Percentiles rank a stretch among this genome's conserved stretches.
phyloP scores from a whole-genome alignment of 83 land plant genomes.

The Diphasiastrum complanatum region DNA sequence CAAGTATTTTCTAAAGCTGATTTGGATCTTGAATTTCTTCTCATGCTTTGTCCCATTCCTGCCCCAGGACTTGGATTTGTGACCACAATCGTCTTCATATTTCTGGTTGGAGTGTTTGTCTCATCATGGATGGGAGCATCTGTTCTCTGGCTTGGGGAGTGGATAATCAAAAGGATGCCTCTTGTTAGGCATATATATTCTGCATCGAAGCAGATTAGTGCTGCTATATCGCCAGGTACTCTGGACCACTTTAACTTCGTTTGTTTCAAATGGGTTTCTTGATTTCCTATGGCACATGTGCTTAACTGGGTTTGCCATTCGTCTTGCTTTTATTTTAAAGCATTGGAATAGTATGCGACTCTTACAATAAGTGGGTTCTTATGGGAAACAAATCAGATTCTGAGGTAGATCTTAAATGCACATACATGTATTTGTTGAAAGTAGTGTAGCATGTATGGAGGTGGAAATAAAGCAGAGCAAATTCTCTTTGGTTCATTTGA shows the following conservation, averaged over 20 bases:
- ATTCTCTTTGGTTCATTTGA: too few species aligned
- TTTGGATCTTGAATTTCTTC: not conserved
- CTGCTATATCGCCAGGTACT: slow-evolving; percentile 87
- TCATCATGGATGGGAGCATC: slow-evolving; percentile 91
- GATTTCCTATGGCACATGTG: too few species aligned
- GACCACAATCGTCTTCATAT: slow-evolving; percentile 74
- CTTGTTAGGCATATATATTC: slow-evolving; percentile 80
- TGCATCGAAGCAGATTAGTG: slow-evolving; percentile 88
- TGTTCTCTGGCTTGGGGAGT: slow-evolving; percentile 73
- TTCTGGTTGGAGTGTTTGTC: slow-evolving; percentile 77
- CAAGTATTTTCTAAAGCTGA: not conserved
- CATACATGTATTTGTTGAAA: too few species aligned
- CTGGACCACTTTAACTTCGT: not conserved
- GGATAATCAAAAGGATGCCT: slow-evolving; percentile 85
- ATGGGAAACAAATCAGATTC: too few species aligned
- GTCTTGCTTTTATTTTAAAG: too few species aligned
- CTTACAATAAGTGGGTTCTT: too few species aligned
- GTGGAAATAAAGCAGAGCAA: too few species aligned
- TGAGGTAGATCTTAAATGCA: too few species aligned
- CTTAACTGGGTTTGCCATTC: too few species aligned
- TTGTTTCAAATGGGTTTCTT: not conserved
- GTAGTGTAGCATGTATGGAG: too few species aligned
- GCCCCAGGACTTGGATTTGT: slow-evolving; percentile 79
- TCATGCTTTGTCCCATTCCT: slow-evolving; percentile 1
- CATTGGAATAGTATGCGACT: too few species aligned